Evolutionary conservation across 768 basidiomycete genomes (phyloP), one percentile per base, ranked within the genome.

Genomic region (Pleurotus ostreatus): DNA sequence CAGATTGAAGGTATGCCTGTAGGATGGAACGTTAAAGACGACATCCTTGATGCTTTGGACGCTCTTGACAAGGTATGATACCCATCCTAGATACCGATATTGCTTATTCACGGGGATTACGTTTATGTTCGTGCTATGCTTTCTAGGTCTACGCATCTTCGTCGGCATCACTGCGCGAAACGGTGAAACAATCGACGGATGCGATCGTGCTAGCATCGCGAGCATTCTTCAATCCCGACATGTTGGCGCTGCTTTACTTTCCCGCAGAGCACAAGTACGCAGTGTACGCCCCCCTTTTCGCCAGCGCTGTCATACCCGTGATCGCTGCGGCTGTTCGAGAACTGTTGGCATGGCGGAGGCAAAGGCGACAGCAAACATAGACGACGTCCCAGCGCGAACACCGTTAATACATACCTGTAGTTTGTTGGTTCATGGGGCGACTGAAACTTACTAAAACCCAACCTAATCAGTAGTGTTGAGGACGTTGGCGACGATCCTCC

Each of bases 211-310:
- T 86, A 37, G 82, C 93, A 9, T 91, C 89, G 1, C 80, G 86
- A 41, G 96, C 97, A 3, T 98, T 97, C 77, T 98, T 97, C 74
- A 92, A 94, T 69, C 97, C 96, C 0, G 91, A 89, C 16, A 97
- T 98, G 94, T 73, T 98, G 62, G 94, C 93, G 12, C 72, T 98
- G 66, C 78, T 99, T 18, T 99, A 99, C 71, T 98, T 98, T 72
- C 97, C 97, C 18, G 87, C 93, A 16, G 97, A 98, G 66, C 97
- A 98, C 75, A 98, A 91, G 67, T 95, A 94, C 68, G 95, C 95
- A 2, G 93, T 99, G 7, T 98, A 98, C 68, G 88, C 92, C 0
- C 96, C 97, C 0, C 71, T 99, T 34, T 98, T 99, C 68, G 96
- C 92, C 2, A 94, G 93, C 47, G 81, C 94, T 5, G 78, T 90